Base-by-base conservation (phyloP, 345 rosid genomes). In the Citrus maxima region DNA sequence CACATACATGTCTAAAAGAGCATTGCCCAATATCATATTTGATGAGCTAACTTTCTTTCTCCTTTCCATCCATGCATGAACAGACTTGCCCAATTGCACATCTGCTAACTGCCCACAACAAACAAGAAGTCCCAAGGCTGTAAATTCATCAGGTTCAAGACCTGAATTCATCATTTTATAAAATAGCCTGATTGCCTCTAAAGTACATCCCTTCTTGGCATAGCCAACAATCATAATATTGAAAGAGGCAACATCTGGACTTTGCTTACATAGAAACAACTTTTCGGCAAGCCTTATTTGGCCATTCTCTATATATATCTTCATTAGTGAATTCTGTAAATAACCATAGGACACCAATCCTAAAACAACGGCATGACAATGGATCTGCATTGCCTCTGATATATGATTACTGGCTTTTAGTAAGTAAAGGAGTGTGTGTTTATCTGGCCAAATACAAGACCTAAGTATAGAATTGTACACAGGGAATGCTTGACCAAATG, bases 211-310 rank as follows among this genome's bases (percentile, higher is more conserved):
- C 69, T 79, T 84, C 84, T 84, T 88, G 6, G 86, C 91, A 62
- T 82, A 89, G 38, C 89, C 89, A 74, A 81, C 87, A 82, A 91
- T 89, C 85, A 91, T 81, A 5, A 83, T 79, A 46, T 87, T 91
- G 80, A 84, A 91, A 18, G 95, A 83, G 19, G 84, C 82, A 13
- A 71, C 78, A 88, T 91, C 87, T 71, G 80, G 80, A 75, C 64
- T 77, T 69, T 86, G 86, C 87, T 86, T 89, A 76, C 35, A 7
- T 56, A 12, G 77, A 64, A 89, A 88, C 73, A 89, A 67, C 71
- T 76, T 66, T 51, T 79, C 42, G 1, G 95, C 93, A 77, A 81
- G 85, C 58, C 70, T 82, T 61, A 86, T 81, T 80, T 76, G 75
- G 58, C 88, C 89, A 28, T 81, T 51, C 80, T 87, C 89, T 64